Conservation (phyloP, 345 rosid species). For the Linum trigynum region DNA sequence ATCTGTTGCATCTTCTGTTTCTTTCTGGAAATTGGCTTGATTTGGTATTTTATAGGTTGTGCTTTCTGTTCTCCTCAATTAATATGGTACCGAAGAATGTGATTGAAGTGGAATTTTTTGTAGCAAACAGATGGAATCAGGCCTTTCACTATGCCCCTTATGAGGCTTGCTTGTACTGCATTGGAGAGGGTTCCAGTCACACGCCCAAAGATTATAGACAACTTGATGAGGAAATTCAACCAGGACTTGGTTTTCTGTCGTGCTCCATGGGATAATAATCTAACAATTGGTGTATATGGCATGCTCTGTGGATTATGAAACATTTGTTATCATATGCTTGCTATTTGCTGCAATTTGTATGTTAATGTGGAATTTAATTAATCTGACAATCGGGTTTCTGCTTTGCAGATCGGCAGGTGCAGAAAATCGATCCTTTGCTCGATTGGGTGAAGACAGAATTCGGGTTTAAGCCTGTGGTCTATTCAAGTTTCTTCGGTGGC, state of each 20-base stretch:
- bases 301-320: constrained; percentile 5
- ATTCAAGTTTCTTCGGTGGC: constrained; percentile 75
- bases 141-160: constrained; percentile 95
- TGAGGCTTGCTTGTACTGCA: constrained; percentile 96
- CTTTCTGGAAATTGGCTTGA: neutral
- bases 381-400: neutral
- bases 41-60: neutral
- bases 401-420: constrained; percentile 59
- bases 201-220: constrained; percentile 48
- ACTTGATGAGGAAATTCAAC: constrained; percentile 56
- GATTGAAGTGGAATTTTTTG: constrained; percentile 17
- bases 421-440: constrained; percentile 80
- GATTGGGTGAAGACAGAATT: constrained; percentile 78
- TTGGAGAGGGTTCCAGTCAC: constrained; percentile 91
- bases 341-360: neutral
- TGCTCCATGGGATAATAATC: constrained; percentile 58
- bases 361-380: neutral
- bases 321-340: neutral
- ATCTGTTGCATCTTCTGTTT: constrained; percentile 43
- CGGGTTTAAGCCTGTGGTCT: constrained; percentile 64
- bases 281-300: constrained; percentile 62
- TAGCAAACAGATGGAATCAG: constrained; percentile 92
- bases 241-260: constrained; percentile 85
- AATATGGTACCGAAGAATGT: constrained; percentile 4
- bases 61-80: neutral